Base-by-base conservation (phyloP, 225 moss, liverwort and hornwort genomes). In the Climacium dendroides region DNA sequence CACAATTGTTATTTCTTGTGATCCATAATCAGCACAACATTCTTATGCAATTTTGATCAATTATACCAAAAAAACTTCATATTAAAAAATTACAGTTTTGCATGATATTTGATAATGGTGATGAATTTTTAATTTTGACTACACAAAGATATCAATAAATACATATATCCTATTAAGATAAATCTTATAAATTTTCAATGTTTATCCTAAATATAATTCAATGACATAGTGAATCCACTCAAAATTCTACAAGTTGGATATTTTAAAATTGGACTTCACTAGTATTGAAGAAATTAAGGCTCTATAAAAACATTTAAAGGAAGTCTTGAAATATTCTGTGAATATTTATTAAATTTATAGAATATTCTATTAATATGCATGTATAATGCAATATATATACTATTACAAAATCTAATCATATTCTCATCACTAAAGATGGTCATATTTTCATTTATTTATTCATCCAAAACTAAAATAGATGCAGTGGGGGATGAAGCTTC, bases 351-450 rank as follows among this genome's bases (percentile, higher is more conserved):
- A 66, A 12, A 37, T 37, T 37, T 20, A 12, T n/a, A 37, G 6
- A n/a, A 37, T 12, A 37, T 3, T 37, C 23, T 67, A 67, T 22
- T 6, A 17, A 64, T 34, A 64, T 18, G 12, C 66, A 67, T 22
- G 1, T 22, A n/a, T 20, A 10, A 39, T 69, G 13, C 1, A 1
- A 24, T 41, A 70, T 11, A 5, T 26, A 26, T 25, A 1, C 9
- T 4, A 3, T 50, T 13, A 50, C 25, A 41, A 70, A n/a, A 41
- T 41, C 41, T 43, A 26, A 3, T 70, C 28, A 43, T 43, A 26
- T 71, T 43, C 0, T 28, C 71, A 28, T 28, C 3, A 0, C 3
- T 2, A 16, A 15, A 0, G 5, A 28, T 45, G 17, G 6, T 72
- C 6, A 28, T 29, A 2, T 45, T 72, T 72, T 8, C 43, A 72